Evolutionary conservation across 2,329 filamentous ascomycete species (phyloP), one percentile per base, ranked within the genome.

Genomic region (Hymenoscyphus fructigenus): DNA sequence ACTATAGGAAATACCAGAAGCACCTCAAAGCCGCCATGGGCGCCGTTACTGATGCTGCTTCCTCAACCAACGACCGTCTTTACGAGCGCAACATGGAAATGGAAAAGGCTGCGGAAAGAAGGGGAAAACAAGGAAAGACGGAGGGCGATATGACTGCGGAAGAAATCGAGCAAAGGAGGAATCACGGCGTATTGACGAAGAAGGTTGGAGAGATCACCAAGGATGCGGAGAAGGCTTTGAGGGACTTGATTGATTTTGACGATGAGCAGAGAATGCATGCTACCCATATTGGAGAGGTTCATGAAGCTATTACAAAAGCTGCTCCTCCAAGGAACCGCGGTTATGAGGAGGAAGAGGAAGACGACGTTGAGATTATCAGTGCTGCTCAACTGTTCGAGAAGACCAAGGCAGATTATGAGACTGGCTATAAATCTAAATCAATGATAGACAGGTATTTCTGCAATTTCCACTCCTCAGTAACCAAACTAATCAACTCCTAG

Each of bases 191-290:
- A 66, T 76, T 79, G 17, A 77, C 80, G 63, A 75, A 77, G 23
- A 78, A 80, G 63, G 84, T 87, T 1, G 77, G 82, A 17, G 74
- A 76, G 3, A 77, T 85, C 69, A 89, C 85, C 1, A 74, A 76
- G 32, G 79, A 80, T 60, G 79, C 89, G 72, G 88, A 91, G 68
- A 79, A 82, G 71, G 79, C 78, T 57, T 82, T 89, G 72, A 81
- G 87, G 17, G 77, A 80, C 14, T 75, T 86, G 59, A 83, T 90
- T 65, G 88, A 91, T 75, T 79, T 79, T 9, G 79, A 82, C 64
- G 76, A 81, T 9, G 81, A 78, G 65, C 73, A 85, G 15, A 75
- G 64, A 15, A 72, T 73, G 66, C 67, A 73, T 26, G 66, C 71
- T 17, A 41, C 56, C 0, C 71, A 69, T 67, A 69, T 75, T 73